Base-by-base conservation (phyloP, 2,329 filamentous ascomycete genomes). In the Pseudophaeomoniella oleicola region DNA sequence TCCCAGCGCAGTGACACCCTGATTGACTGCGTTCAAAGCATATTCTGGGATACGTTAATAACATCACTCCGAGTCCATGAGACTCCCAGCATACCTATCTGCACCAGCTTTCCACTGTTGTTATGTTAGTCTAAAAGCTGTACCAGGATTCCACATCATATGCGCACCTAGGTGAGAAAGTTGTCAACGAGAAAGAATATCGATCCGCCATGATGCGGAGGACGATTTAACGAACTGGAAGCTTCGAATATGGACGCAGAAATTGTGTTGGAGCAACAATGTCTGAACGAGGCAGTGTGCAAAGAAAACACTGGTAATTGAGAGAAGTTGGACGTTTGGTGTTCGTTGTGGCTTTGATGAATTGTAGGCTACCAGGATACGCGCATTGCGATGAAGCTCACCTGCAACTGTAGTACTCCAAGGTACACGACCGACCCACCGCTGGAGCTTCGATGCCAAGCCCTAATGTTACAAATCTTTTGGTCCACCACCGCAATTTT, bases 111-210 rank as follows among this genome's bases (percentile, higher is more conserved):
- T 60, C 90, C 90, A 63, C 90, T 96, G 51, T 50, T 43, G 40
- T 41, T 34, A 43, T 41, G 58, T 75, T 62, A 73, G 67, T 39
- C 41, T 17, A 27, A 39, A 37, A 30, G 29, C 17, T n/a, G n/a
- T n/a, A n/a, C n/a, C n/a, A n/a, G 32, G 38, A 39, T 19, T 42
- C 46, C 43, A 50, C 48, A 46, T 27, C 22, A 27, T 27, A 6
- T 27, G 56, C 76, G 64, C 78, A 92, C 90, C 88, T 98, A 61
- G 90, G 90, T 56, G 90, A 96, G 79, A 98, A 98, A 47, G 90
- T 98, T 46, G 90, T 98, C 59, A 98, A 75, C 42, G 90, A 98
- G 78, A 98, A 98, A 38, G 88, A 94, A 66, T 98, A 98, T 70
- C 90, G 75, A 66, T 98, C 90, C 56, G 90, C 88, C 88, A 98